These are phyloP conservation scores for Beta lomatogona DNA, from an alignment of 179 eudicot genomes.

Conservation along the genomic window DNA sequence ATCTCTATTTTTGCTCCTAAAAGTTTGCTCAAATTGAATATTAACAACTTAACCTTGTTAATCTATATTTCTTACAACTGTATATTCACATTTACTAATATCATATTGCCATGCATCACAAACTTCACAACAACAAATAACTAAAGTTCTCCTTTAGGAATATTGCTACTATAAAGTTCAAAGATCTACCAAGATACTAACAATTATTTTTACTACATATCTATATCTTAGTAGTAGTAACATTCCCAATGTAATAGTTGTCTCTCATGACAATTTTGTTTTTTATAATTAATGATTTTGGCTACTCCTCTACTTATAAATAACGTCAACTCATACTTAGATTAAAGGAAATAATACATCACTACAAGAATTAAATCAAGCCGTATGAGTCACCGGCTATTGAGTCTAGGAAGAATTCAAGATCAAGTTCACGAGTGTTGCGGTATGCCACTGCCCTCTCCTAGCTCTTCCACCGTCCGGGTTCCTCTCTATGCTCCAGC, in stretches of 20 bases:
- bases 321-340: no score
- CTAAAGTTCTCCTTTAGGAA: background rate
- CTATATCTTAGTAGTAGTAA: background rate
- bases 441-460: no score
- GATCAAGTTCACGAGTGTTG: no score
- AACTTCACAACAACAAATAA: conserved; percentile 3
- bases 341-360: no score
- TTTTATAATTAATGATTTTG: no score
- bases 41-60: background rate
- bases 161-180: background rate
- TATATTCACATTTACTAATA: conserved; percentile 1
- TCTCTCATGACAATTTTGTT: background rate
- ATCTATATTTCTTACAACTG: background rate
- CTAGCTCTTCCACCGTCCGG: no score
- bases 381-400: no score
- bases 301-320: no score
- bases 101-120: background rate
- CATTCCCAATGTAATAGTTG: background rate
- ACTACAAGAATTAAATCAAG: no score
- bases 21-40: conserved; percentile 5
- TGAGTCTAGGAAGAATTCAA: no score
- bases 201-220: background rate
- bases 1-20: background rate
- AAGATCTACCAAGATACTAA: background rate
- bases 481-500: no score